Evolutionary conservation across 768 basidiomycete species (phyloP).

Genomic region (Pleurotus ostreatus): DNA sequence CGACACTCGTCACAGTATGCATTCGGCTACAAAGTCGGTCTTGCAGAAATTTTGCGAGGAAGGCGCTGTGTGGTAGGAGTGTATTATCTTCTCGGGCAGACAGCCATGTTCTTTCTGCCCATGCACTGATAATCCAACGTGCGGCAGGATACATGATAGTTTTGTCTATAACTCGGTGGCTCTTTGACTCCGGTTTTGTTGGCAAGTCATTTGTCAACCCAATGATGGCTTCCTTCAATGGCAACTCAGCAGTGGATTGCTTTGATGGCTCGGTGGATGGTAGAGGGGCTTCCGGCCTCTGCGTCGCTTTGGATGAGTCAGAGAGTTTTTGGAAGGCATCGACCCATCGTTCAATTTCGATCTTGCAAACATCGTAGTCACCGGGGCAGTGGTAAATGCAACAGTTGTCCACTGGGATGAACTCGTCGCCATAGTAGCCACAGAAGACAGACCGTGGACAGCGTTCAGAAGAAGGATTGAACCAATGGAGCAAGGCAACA

Average conservation of each 20-base stretch:
- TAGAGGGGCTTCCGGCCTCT: background rate
- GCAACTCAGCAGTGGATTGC: no score
- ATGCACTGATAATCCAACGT: background rate
- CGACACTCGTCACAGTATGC: background rate
- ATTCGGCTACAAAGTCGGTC: background rate
- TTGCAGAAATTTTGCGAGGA: background rate
- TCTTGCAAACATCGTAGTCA: background rate
- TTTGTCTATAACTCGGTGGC: background rate
- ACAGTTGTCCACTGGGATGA: background rate
- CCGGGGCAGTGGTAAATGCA: background rate
- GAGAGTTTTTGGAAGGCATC: background rate
- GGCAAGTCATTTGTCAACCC: no score
- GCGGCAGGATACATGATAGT: background rate
- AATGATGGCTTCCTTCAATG: no score
- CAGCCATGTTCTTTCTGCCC: background rate
- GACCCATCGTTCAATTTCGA: background rate
- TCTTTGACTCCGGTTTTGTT: no score
- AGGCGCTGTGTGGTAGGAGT: background rate
- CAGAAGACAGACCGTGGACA: background rate
- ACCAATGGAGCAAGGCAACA: background rate
- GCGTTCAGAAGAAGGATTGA: background rate
- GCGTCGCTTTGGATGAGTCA: background rate
- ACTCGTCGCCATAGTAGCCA: background rate
- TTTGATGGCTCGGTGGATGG: no score
- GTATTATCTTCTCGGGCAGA: background rate